These are phyloP conservation scores for Gymnopilus junonius DNA, from an alignment of 768 basidiomycete species.

Conservation along the genomic window DNA sequence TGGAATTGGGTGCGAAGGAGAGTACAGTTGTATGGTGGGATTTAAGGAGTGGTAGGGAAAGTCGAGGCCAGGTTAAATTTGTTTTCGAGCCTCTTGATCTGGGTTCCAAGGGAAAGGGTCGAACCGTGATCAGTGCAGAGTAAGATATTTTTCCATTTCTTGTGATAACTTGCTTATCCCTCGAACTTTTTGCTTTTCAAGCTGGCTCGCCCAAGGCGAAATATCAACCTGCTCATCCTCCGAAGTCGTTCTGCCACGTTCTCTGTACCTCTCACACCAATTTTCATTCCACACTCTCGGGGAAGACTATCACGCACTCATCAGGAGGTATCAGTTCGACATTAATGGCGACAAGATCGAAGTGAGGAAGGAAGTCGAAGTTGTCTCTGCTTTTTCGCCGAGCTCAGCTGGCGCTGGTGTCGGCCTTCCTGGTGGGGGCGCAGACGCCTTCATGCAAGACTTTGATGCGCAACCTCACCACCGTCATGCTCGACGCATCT, in stretches of 20 bases:
- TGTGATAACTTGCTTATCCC: neutral
- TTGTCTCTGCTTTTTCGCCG: conserved; percentile 50
- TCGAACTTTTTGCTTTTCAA: conserved; percentile 27
- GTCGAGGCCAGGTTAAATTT: conserved; percentile 58
- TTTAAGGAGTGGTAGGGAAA: conserved; percentile 47
- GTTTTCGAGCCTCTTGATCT: conserved; percentile 13
- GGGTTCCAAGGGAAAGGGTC: neutral
- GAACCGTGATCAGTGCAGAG: conserved; percentile 12
- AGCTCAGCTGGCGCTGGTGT: neutral
- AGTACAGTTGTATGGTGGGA: conserved; percentile 67
- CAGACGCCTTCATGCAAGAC: conserved; percentile 56
- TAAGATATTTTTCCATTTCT: conserved; percentile 20
- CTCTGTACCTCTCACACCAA: conserved; percentile 85
- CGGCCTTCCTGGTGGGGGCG: neutral
- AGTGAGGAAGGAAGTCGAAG: conserved; percentile 74
- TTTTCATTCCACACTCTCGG: conserved; percentile 80
- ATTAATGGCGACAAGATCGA: conserved; percentile 62
- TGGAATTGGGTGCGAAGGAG: conserved; percentile 43
- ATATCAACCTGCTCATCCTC: conserved; percentile 73
- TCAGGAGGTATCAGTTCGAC: conserved; percentile 65
- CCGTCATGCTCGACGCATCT: conserved; percentile 41
- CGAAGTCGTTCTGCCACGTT: conserved; percentile 63
- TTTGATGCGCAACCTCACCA: conserved; percentile 35
- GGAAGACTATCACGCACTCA: conserved; percentile 81
- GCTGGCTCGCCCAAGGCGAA: conserved; percentile 81